Conservation (phyloP, 805 yeast species). For the Cyberlindnera saturnus region DNA sequence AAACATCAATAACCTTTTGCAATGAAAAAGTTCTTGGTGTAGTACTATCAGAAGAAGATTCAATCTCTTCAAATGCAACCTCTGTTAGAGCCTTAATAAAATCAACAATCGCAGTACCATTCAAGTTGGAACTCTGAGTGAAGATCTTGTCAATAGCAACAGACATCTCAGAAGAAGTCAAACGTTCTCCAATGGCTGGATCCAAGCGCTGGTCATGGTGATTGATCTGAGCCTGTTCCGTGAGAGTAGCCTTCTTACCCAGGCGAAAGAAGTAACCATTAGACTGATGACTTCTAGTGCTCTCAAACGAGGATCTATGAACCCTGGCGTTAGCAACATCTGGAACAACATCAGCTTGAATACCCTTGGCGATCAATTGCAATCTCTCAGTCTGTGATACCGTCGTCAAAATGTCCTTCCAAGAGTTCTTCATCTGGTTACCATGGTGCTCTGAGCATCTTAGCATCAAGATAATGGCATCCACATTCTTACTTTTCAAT, state of each 20-base stretch:
- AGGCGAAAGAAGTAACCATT: slow-evolving; percentile 52
- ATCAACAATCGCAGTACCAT: slow-evolving; percentile 79
- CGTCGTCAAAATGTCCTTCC: slow-evolving; percentile 78
- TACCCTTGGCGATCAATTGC: slow-evolving; percentile 82
- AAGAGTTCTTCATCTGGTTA: slow-evolving; percentile 62
- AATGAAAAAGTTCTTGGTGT: slow-evolving; percentile 89
- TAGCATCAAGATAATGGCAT: slow-evolving; percentile 68
- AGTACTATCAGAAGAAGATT: slow-evolving; percentile 72
- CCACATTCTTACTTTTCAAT: slow-evolving; percentile 71
- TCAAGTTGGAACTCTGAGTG: slow-evolving; percentile 69
- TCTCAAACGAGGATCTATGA: slow-evolving; percentile 45
- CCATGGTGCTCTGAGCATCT: slow-evolving; percentile 79
- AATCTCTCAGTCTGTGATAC: slow-evolving; percentile 89
- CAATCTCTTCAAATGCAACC: slow-evolving; percentile 87
- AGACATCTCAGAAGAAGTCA: slow-evolving; percentile 62
- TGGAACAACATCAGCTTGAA: slow-evolving; percentile 78
- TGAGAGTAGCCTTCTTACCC: slow-evolving; percentile 47
- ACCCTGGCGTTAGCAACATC: slow-evolving; percentile 72
- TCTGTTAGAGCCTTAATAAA: slow-evolving; percentile 84
- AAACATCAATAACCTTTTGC: slow-evolving; percentile 94
- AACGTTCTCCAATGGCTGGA: slow-evolving; percentile 47
- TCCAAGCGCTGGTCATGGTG: slow-evolving; percentile 66
- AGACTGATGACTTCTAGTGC: slow-evolving; percentile 32
- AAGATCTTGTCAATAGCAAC: slow-evolving; percentile 84
- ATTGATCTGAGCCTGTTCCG: slow-evolving; percentile 64